Evolutionary conservation across 140 eudicot species (phyloP).

Genomic region (Ambrosia hybrid): DNA sequence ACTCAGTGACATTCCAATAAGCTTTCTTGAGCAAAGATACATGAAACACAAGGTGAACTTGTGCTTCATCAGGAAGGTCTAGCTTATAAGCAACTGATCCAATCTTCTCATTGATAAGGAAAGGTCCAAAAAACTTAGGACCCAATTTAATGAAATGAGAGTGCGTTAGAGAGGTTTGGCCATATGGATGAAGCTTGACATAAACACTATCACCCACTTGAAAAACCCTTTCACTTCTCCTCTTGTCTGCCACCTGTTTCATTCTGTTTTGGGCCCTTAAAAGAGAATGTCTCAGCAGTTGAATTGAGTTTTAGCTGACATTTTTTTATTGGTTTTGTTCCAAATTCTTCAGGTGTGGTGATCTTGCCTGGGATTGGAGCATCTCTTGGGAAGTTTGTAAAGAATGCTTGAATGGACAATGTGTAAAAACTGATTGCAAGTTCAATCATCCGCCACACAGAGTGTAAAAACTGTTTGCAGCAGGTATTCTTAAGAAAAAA

Average conservation of each 20-base stretch:
- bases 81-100: neutral
- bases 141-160: neutral
- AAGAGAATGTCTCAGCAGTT: neutral
- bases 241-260: neutral
- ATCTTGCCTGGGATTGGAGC: slow-evolving; percentile 96
- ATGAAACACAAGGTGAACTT: neutral
- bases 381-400: slow-evolving; percentile 91
- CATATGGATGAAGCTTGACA: neutral
- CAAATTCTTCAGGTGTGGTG: slow-evolving; percentile 93
- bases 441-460: slow-evolving; percentile 91
- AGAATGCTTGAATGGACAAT: slow-evolving; percentile 81
- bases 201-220: neutral
- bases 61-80: neutral
- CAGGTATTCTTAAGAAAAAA: slow-evolving; percentile 51
- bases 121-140: neutral
- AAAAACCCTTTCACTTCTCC: neutral
- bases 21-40: neutral
- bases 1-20: neutral
- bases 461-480: too few species aligned
- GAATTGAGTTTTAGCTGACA: neutral
- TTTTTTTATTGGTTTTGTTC: slow-evolving; percentile 45
- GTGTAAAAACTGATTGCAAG: slow-evolving; percentile 76
- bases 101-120: neutral
- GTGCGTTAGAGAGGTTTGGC: neutral
- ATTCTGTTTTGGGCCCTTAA: neutral